A percentile compares a stretch with the other conserved stretches of the same genome.
These are phyloP conservation scores for Ceratobasidium sp. DNA, from an alignment of 1,284 basidiomycete genomes.

Conservation along the genomic window DNA sequence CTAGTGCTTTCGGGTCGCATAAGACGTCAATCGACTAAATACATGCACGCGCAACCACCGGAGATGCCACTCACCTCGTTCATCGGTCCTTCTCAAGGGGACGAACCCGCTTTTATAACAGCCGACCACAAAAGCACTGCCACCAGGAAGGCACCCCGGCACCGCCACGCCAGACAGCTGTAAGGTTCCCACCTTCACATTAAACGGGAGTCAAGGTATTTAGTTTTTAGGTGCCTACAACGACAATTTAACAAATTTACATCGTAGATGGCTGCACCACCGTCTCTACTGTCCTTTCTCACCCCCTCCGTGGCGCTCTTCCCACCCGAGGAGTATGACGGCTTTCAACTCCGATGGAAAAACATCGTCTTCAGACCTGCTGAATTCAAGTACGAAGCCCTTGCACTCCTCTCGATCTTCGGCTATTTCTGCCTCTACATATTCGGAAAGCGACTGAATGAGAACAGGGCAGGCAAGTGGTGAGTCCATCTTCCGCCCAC, in stretches of 20 bases:
- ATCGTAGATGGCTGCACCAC: slow-evolving; percentile 32
- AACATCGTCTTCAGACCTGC: slow-evolving; percentile 84
- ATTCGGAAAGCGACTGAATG: slow-evolving; percentile 69
- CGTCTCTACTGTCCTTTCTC: slow-evolving; percentile 60
- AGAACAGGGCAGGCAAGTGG: slow-evolving; percentile 71
- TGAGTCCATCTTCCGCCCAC: slow-evolving; percentile 52
- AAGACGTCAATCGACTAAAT: background rate
- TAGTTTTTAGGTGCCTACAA: too few species aligned
- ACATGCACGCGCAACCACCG: too few species aligned
- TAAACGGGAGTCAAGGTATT: too few species aligned
- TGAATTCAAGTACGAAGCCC: slow-evolving; percentile 78
- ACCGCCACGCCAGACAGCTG: too few species aligned
- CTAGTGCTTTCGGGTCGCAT: slow-evolving; percentile 3
- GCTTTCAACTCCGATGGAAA: slow-evolving; percentile 78
- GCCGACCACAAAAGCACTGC: too few species aligned
- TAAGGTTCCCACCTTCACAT: too few species aligned
- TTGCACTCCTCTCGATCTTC: slow-evolving; percentile 67
- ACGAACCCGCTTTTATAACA: too few species aligned
- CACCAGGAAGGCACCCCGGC: too few species aligned
- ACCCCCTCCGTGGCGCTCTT: slow-evolving; percentile 64
- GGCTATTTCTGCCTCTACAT: slow-evolving; percentile 69
- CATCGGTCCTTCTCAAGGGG: too few species aligned
- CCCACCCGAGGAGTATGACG: slow-evolving; percentile 65
- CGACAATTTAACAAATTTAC: too few species aligned
- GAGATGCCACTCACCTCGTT: slow-evolving; percentile 21